Evolutionary conservation across 306 rosid species (phyloP).

Genomic region (Arachis stenosperma): DNA sequence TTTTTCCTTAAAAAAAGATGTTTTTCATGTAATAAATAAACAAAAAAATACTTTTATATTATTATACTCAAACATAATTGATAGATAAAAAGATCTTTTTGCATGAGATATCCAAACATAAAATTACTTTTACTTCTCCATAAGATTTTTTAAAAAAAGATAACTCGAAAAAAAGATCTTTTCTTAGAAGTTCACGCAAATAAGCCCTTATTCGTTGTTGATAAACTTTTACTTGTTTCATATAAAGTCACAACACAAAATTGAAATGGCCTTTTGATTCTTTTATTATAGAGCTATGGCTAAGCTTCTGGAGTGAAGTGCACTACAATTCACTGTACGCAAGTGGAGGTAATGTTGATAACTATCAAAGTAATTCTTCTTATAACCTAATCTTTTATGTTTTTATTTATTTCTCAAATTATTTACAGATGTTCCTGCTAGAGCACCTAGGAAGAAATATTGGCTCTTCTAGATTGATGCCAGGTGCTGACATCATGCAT

Average conservation of each 20-base stretch:
- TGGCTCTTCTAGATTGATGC: constrained; percentile 79
- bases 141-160: no score
- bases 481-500: constrained; percentile 31
- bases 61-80: no score
- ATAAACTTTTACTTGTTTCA: not conserved
- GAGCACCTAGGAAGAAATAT: constrained; percentile 64
- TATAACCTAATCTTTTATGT: constrained; percentile 18
- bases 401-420: constrained; percentile 15
- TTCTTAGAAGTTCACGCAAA: no score
- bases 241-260: constrained; percentile 14
- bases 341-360: constrained; percentile 62
- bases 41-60: no score
- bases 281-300: constrained; percentile 73
- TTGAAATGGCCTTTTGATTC: not conserved
- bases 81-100: no score
- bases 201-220: not conserved
- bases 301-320: constrained; percentile 99
- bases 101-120: no score
- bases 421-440: constrained; percentile 84
- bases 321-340: constrained; percentile 89
- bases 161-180: no score
- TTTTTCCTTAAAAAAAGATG: no score
- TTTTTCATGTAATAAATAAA: no score
- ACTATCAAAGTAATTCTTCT: not conserved
- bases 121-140: no score